These are phyloP conservation scores for Sphaerobolus stellatus DNA, from an alignment of 1,284 basidiomycete genomes.

Conservation along the genomic window DNA sequence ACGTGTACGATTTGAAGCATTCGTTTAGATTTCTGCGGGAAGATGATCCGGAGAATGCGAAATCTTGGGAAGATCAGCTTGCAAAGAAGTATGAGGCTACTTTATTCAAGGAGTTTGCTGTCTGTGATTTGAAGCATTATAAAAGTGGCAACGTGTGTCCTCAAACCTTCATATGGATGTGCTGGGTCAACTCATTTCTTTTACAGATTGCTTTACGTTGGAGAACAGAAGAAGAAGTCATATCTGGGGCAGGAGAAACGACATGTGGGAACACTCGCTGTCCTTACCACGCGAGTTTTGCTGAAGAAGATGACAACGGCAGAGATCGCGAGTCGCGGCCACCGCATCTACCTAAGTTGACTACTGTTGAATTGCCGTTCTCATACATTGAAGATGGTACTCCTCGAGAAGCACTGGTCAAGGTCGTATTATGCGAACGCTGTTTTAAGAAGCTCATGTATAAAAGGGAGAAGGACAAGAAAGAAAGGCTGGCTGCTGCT, in stretches of 20 bases:
- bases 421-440: constrained; percentile 77
- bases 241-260: constrained; percentile 78
- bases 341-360: constrained; percentile 39
- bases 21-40: constrained; percentile 72
- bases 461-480: constrained; percentile 66
- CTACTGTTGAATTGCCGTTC: constrained; percentile 84
- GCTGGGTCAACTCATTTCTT: not conserved
- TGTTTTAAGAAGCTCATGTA: constrained; percentile 85
- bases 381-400: constrained; percentile 75
- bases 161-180: not conserved
- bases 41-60: constrained; percentile 33
- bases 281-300: constrained; percentile 46
- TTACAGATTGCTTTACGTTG: constrained; percentile 81
- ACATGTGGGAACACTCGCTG: constrained; percentile 90
- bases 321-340: too few species aligned
- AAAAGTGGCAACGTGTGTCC: constrained; percentile 77
- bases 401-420: constrained; percentile 79
- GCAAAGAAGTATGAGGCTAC: constrained; percentile 84
- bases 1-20: not conserved
- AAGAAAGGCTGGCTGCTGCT: constrained; percentile 40
- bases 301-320: too few species aligned
- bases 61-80: constrained; percentile 76
- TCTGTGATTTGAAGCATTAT: constrained; percentile 93
- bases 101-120: constrained; percentile 87
- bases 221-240: constrained; percentile 87